A percentile compares a stretch with the other conserved stretches of the same genome.
These are phyloP conservation scores for Boletus rubescentipes DNA, from an alignment of 768 basidiomycete genomes.

Conservation along the genomic window DNA sequence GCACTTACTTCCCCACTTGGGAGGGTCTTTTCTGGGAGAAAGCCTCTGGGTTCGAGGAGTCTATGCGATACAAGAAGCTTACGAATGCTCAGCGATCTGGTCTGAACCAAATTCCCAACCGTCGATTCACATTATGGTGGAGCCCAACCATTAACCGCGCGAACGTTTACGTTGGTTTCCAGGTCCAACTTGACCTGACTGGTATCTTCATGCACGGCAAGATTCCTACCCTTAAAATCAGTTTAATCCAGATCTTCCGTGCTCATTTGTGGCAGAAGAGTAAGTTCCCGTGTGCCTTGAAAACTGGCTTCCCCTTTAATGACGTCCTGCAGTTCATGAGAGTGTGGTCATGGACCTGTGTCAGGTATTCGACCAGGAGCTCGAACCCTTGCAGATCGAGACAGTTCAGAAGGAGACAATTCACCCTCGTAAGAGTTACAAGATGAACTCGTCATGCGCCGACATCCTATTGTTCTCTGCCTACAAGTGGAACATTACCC, in stretches of 20 bases:
- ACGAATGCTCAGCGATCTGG: conserved; percentile 99
- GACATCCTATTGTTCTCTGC: conserved; percentile 97
- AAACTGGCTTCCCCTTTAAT: conserved; percentile 5
- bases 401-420: conserved; percentile 99
- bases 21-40: conserved; percentile 99
- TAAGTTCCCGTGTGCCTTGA: conserved; percentile 41
- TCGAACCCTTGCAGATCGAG: conserved; percentile 97
- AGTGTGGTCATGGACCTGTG: conserved; percentile 95
- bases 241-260: conserved; percentile 99
- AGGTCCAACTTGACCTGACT: conserved; percentile 97
- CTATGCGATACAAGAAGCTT: conserved; percentile 93
- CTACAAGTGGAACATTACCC: conserved; percentile 97
- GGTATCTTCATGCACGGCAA: conserved; percentile 99
- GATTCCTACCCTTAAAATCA: conserved; percentile 97
- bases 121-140: conserved; percentile 99
- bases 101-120: conserved; percentile 97
- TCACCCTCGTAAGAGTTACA: conserved; percentile 99
- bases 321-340: conserved; percentile 62
- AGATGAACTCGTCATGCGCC: conserved; percentile 99
- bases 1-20: conserved; percentile 97
- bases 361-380: conserved; percentile 98
- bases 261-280: conserved; percentile 99
- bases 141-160: conserved; percentile 98
- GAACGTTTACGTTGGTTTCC: conserved; percentile 99
- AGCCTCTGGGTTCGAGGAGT: conserved; percentile 94